Conservation (phyloP, 2,329 filamentous ascomycete genomes). For the Verticillium tricorpus region DNA sequence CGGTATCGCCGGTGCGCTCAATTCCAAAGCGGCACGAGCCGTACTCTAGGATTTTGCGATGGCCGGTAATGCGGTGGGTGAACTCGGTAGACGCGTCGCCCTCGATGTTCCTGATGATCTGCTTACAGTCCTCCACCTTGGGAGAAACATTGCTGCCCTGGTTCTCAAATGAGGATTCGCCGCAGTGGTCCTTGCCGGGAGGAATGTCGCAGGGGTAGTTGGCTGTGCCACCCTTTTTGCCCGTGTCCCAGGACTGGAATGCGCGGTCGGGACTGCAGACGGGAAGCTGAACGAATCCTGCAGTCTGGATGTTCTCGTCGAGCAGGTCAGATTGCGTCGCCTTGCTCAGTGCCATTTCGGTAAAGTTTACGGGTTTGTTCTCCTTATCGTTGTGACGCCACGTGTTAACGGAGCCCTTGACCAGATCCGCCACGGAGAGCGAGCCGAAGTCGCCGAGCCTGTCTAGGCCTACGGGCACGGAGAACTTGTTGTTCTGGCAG, state of each 20-base stretch:
- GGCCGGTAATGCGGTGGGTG: slow-evolving; percentile 11
- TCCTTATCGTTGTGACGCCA: slow-evolving; percentile 23
- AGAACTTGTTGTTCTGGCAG: slow-evolving; percentile 19
- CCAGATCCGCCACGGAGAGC: slow-evolving; percentile 19
- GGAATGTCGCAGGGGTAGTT: slow-evolving; percentile 29
- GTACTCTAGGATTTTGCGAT: slow-evolving; percentile 19
- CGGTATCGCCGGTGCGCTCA: too few relatives aligned
- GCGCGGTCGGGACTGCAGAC: slow-evolving; percentile 30
- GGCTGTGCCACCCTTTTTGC: slow-evolving; percentile 11
- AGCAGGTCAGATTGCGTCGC: slow-evolving; percentile 11
- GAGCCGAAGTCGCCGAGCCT: slow-evolving; percentile 21
- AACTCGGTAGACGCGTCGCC: slow-evolving; percentile 14
- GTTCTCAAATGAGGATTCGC: slow-evolving; percentile 25
- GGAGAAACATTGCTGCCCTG: slow-evolving; percentile 28
- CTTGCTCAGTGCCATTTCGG: slow-evolving; percentile 5
- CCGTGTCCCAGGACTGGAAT: slow-evolving; percentile 23
- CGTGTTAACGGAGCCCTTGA: slow-evolving; percentile 17
- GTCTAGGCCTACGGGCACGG: slow-evolving; percentile 20
- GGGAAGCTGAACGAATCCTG: slow-evolving; percentile 30
- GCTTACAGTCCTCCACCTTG: slow-evolving; percentile 24
- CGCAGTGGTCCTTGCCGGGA: slow-evolving; percentile 19
- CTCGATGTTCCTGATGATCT: slow-evolving; percentile 24
- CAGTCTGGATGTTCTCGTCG: slow-evolving; percentile 22
- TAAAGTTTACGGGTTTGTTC: slow-evolving; percentile 18
- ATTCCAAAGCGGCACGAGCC: slow-evolving; percentile 20